Evolutionary conservation across 2,329 filamentous ascomycete genomes (phyloP), one percentile per base, ranked within the genome.

Genomic region (Penicillium sp.): DNA sequence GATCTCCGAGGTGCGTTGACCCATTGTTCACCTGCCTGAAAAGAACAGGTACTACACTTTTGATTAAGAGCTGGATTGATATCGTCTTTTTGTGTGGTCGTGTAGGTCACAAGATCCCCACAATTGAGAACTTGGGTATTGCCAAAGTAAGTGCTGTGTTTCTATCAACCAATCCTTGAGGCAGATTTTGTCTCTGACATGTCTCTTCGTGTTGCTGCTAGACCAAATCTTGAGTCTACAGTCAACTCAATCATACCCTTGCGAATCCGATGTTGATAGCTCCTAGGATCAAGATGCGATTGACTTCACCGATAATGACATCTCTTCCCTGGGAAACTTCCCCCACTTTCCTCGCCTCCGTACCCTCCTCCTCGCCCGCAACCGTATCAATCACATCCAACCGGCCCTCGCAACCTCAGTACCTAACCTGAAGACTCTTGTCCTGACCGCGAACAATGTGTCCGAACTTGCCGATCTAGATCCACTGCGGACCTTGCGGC

Each of bases 301-400:
- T 81, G 94, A 99, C 79, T 88, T 99, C 69, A 97, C 94, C 75
- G 94, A 99, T 81, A 99, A 99, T 76, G 92, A 97, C 76, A 93
- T 99, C 69, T 86, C 90, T 66, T 81, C 88, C 47, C 84, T 99
- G 61, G 88, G 87, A 63, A 97, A 97, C 78, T 96, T 99, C 73
- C 94, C 94, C 4, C 85, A 96, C 48, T 93, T 89, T 53, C 92
- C 91, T 43, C 89, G 94, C 65, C 82, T 97, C 67, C 89, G 86
- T 66, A 96, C 91, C 19, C 84, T 99, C 40, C 86, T 99, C 45
- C 84, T 96, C 52, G 91, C 91, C 51, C 87, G 91, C 62, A 99
- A 99, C 77, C 88, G 94, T 65, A 83, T 99, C 70, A 80, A 87
- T 55, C 85, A 83, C 69, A 92, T 99, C 70, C 90, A 96, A 73